phyloP scores from a whole-genome alignment of 495 filamentous ascomycete species.

The Trichoderma asperelloides region DNA sequence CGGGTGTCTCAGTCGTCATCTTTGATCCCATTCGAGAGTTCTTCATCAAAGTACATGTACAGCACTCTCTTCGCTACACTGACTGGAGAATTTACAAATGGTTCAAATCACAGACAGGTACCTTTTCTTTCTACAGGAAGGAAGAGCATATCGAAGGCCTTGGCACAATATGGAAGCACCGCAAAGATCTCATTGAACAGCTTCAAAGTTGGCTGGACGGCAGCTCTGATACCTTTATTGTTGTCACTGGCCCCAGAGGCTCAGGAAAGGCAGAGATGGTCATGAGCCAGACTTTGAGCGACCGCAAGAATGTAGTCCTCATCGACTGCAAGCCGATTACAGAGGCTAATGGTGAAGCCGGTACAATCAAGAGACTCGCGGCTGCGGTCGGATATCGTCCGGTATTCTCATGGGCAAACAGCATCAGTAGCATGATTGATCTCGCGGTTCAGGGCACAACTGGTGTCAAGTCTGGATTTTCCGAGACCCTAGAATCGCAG shows the following conservation, averaged over 20 bases:
- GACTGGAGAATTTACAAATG: conserved; percentile 65
- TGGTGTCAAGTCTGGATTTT: conserved; percentile 89
- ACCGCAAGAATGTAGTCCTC: conserved; percentile 68
- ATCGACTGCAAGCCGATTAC: conserved; percentile 93
- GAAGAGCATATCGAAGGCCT: conserved; percentile 44
- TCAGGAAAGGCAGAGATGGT: conserved; percentile 87
- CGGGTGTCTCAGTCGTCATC: conserved; percentile 76
- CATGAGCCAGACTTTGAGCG: conserved; percentile 70
- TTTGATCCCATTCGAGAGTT: conserved; percentile 92
- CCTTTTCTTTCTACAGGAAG: conserved; percentile 40
- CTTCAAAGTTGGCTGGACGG: conserved; percentile 82
- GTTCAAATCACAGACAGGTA: conserved; percentile 71
- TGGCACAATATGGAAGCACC: conserved; percentile 79
- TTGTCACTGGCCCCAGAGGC: conserved; percentile 84
- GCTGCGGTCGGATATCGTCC: conserved; percentile 83
- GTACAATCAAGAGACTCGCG: conserved; percentile 75
- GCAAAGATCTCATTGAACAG: conserved; percentile 67
- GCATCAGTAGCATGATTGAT: conserved; percentile 81
- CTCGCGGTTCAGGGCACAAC: conserved; percentile 89
- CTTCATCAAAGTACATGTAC: conserved; percentile 82
- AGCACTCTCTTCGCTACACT: conserved; percentile 60
- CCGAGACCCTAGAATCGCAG: conserved; percentile 86
- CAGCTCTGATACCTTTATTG: conserved; percentile 83
- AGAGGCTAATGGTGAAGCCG: conserved; percentile 84
- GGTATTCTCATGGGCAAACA: conserved; percentile 95